Percentiles rank a stretch among this genome's conserved stretches.
These are phyloP conservation scores for Pestalotiopsis sp. DNA, from an alignment of 2,329 filamentous ascomycete species.

Conservation along the genomic window DNA sequence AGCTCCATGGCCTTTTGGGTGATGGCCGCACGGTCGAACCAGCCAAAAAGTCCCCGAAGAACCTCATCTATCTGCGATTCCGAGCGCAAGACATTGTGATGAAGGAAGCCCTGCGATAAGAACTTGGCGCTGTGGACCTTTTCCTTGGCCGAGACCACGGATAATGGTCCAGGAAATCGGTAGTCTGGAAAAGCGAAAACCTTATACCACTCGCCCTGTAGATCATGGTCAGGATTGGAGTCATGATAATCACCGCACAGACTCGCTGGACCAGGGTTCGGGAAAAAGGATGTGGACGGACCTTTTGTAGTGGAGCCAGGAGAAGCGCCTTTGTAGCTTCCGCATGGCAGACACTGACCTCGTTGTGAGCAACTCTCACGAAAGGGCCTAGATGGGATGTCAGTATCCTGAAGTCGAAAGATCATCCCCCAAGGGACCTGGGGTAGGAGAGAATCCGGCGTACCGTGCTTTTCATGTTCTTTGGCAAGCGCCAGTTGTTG, in stretches of 20 bases:
- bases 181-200: conserved; percentile 12
- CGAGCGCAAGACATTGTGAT: conserved; percentile 5
- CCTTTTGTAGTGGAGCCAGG: neutral
- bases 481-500: neutral
- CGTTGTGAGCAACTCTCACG: conserved; percentile 5
- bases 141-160: conserved; percentile 1
- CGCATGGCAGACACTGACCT: neutral
- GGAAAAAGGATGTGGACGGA: neutral
- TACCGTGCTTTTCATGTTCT: conserved; percentile 4
- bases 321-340: neutral
- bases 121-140: conserved; percentile 1
- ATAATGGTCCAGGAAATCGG: neutral
- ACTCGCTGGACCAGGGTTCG: neutral
- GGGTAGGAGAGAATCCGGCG: neutral
- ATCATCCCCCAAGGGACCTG: neutral
- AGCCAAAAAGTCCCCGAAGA: neutral
- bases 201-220: conserved; percentile 13
- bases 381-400: neutral
- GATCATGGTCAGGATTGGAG: neutral
- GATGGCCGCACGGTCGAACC: neutral
- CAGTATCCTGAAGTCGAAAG: neutral
- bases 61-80: conserved; percentile 10
- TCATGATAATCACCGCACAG: neutral
- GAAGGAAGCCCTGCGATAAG: conserved; percentile 4
- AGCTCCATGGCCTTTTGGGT: conserved; percentile 4